Evolutionary conservation across 192 early-diverging fungal genomes (phyloP).

Genomic region (Podila epicladia): DNA sequence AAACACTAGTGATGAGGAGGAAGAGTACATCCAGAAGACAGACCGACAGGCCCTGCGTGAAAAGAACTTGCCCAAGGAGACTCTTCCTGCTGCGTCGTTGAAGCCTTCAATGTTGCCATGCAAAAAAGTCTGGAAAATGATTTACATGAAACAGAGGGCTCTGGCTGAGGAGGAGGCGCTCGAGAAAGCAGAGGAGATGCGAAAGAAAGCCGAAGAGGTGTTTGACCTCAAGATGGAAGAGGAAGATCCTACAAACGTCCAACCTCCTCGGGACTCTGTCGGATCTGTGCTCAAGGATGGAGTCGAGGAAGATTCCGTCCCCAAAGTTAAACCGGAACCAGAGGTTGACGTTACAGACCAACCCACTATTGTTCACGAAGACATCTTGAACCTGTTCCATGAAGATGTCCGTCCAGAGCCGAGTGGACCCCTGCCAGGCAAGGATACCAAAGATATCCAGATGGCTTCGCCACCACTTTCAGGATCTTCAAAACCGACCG

Average conservation of each 20-base stretch:
- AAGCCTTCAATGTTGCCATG: conserved; percentile 39
- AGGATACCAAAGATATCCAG: background rate
- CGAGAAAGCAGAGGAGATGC: conserved; percentile 46
- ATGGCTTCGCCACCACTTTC: background rate
- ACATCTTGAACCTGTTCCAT: conserved; percentile 42
- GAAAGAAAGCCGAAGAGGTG: conserved; percentile 49
- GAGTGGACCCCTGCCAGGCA: background rate
- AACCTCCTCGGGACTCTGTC: background rate
- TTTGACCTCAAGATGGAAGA: conserved; percentile 52
- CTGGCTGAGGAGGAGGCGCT: conserved; percentile 38
- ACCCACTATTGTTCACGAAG: conserved; percentile 30
- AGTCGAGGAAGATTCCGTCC: background rate
- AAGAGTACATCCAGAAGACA: conserved; percentile 6
- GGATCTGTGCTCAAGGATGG: background rate
- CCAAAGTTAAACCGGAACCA: background rate
- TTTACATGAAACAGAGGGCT: conserved; percentile 44
- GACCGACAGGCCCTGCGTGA: conserved; percentile 17
- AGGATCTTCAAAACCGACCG: background rate
- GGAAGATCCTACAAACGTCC: background rate
- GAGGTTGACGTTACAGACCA: background rate
- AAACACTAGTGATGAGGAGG: conserved; percentile 48
- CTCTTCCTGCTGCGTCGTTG: conserved; percentile 14
- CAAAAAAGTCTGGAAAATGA: conserved; percentile 48
- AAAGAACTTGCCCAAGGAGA: conserved; percentile 37
- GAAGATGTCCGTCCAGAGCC: conserved; percentile 34